Evolutionary conservation across 106 monocot genomes (phyloP).

Genomic region (Vanilla planifolia): DNA sequence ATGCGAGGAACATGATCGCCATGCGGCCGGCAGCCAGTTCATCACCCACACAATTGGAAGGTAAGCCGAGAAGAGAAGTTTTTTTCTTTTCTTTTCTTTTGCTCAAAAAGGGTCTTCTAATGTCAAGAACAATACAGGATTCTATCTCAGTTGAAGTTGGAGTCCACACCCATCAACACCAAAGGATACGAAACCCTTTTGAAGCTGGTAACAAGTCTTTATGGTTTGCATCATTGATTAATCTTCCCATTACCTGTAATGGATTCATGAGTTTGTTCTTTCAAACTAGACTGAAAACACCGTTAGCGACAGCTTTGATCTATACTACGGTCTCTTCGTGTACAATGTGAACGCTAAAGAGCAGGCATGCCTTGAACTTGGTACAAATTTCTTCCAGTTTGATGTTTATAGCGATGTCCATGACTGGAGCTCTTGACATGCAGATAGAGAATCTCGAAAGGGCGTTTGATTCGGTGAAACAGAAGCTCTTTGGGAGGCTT

Average conservation of each 20-base stretch:
- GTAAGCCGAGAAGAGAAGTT: conserved; percentile 1
- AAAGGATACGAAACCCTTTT: conserved; percentile 65
- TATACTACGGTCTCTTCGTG: conserved; percentile 69
- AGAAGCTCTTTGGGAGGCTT: conserved; percentile 50
- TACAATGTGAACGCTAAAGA: conserved; percentile 65
- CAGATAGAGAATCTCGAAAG: conserved; percentile 59
- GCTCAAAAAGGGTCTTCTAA: not conserved
- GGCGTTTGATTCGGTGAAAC: conserved; percentile 68
- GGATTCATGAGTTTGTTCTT: not conserved
- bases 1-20: conserved; percentile 59
- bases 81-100: not conserved
- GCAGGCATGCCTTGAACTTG: too few relatives aligned
- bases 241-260: not conserved
- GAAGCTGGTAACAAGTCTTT: conserved; percentile 37
- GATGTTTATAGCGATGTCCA: too few relatives aligned
- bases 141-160: conserved; percentile 46
- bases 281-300: conserved; percentile 14
- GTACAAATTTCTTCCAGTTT: too few relatives aligned
- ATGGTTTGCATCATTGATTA: not conserved
- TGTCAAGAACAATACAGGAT: conserved; percentile 22
- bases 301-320: conserved; percentile 58
- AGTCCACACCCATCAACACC: conserved; percentile 70
- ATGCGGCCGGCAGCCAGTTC: conserved; percentile 65
- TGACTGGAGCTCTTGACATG: not conserved
- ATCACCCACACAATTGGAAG: conserved; percentile 70